Conservation (phyloP, 2,329 filamentous ascomycete species). For the Claviceps quebecensis region DNA sequence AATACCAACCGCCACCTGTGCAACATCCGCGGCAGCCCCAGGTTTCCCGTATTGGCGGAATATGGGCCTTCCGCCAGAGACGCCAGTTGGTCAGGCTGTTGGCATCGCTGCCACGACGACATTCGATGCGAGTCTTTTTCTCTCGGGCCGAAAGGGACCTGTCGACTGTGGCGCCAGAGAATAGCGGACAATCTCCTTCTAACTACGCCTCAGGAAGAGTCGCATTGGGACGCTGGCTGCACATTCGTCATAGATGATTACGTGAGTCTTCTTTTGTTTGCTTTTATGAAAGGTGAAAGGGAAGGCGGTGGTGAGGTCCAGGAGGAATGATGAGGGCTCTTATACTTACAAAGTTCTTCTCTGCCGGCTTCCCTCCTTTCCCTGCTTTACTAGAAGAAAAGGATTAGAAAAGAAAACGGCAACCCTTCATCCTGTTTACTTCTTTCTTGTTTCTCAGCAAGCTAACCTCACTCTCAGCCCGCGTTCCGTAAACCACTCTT, state of each 20-base stretch:
- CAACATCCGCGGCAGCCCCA: background rate
- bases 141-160: background rate
- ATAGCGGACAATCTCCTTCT: background rate
- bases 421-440: no score
- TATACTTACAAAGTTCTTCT: background rate
- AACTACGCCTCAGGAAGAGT: background rate
- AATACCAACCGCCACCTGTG: background rate
- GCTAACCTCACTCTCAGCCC: background rate
- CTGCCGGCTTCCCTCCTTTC: background rate
- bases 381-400: background rate
- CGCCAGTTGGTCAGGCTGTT: background rate
- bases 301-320: no score
- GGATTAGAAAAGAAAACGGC: no score
- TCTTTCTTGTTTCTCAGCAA: background rate
- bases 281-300: no score
- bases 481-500: background rate
- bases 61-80: background rate
- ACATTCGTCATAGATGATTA: background rate
- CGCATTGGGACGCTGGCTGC: background rate
- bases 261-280: background rate
- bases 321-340: no score
- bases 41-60: background rate
- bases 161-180: background rate
- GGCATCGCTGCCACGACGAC: background rate
- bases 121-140: background rate